A percentile compares a stretch with the other conserved stretches of the same genome.
These are phyloP conservation scores for Kodamaea arcana DNA, from an alignment of 1,139 yeast genomes.

Conservation along the genomic window DNA sequence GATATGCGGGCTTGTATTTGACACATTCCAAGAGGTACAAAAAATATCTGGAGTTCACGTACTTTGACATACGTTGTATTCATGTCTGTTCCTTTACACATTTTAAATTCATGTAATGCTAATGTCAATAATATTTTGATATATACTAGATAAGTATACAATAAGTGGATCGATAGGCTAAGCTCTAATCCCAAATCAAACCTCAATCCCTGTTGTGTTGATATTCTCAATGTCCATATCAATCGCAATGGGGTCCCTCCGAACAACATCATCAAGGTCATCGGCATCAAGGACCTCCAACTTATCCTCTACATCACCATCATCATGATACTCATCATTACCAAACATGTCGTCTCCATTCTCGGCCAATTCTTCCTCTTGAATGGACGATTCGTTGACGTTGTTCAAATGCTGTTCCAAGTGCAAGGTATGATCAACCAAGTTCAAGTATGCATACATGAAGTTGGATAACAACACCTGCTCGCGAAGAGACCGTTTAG, in stretches of 20 bases:
- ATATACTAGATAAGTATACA: too few relatives aligned
- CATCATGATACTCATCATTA: constrained; percentile 9
- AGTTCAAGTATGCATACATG: constrained; percentile 93
- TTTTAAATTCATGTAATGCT: too few relatives aligned
- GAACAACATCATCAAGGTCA: constrained; percentile 9
- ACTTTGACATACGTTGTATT: too few relatives aligned
- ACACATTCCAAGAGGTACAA: too few relatives aligned
- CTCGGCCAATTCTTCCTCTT: constrained; percentile 16
- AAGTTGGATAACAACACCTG: constrained; percentile 91
- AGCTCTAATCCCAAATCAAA: too few relatives aligned
- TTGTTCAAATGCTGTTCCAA: constrained; percentile 50
- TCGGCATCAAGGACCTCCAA: constrained; percentile 7
- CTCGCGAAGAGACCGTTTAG: constrained; percentile 83
- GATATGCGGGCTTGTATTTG: too few relatives aligned
- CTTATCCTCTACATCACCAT: constrained; percentile 9
- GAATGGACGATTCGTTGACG: constrained; percentile 11
- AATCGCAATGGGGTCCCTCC: constrained; percentile 11
- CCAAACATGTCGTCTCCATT: constrained; percentile 11
- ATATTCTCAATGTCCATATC: constrained; percentile 15
- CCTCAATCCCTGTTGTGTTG: constrained; percentile 1
- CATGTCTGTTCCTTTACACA: too few relatives aligned
- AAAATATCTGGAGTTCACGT: too few relatives aligned
- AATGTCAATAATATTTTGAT: too few relatives aligned
- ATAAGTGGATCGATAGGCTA: too few relatives aligned
- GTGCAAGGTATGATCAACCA: constrained; percentile 85